Evolutionary conservation across 2,329 filamentous ascomycete species (phyloP), one percentile per base, ranked within the genome.

Genomic region (Epichloe scottii): DNA sequence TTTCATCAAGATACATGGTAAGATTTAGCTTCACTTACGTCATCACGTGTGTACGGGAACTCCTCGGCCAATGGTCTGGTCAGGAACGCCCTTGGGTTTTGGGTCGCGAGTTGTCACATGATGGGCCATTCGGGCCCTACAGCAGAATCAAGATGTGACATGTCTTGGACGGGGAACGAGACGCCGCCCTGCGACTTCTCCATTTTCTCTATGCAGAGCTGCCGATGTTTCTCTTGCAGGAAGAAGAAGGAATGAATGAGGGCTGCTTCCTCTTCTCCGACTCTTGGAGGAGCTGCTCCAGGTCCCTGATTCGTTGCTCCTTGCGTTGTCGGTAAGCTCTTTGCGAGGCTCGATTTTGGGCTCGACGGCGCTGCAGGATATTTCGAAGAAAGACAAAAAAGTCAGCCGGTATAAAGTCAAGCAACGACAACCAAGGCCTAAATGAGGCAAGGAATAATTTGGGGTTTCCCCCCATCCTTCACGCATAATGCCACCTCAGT

Each of bases 241-340:
- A 45, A 26, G 14, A 33, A 45, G 26, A 30, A 30, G 19, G 42
- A 26, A 14, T 45, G 26, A 2, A 45, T 45, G 49, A 83, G 71
- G 37, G 71, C 69, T 52, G 74, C 74, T 61, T 81, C 78, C 74
- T 76, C 23, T 76, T 71, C 54, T 74, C 73, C 48, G 79, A 66
- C 19, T 76, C 72, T 44, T 64, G 65, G 33, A 84, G 72, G 58
- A 79, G 72, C 38, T 70, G 62, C 62, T 84, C 80, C 19, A 84
- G 73, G 56, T 84, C 80, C 54, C 77, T 76, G 59, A 82, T 82
- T 54, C 81, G 75, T 61, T 82, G 79, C 59, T 84, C 60, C 46
- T 62, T 66, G 51, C 63, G 61, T 51, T 64, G 60, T 34, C 63
- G 59, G 52, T 66, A 66, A 21, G 62, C 63, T 6, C 61, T 57